Evolutionary conservation across 805 yeast genomes (phyloP).

Genomic region (Barnettozyma salicaria): DNA sequence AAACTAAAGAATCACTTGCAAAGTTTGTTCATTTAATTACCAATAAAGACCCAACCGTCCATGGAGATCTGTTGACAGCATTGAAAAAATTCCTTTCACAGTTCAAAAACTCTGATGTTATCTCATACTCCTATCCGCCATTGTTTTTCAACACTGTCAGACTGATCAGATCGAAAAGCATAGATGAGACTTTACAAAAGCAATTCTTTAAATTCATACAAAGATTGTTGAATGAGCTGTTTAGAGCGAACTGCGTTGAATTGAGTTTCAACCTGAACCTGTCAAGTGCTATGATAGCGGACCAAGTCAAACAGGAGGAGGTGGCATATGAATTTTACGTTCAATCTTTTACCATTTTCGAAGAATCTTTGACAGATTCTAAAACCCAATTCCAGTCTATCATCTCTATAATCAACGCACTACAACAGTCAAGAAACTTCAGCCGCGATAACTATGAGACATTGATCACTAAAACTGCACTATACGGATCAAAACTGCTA

Average conservation of each 20-base stretch:
- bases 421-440: conserved; percentile 47
- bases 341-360: conserved; percentile 82
- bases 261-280: conserved; percentile 43
- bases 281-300: conserved; percentile 70
- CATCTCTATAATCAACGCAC: conserved; percentile 41
- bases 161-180: conserved; percentile 40
- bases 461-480: conserved; percentile 75
- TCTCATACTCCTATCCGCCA: conserved; percentile 70
- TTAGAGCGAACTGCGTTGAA: conserved; percentile 29
- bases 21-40: conserved; percentile 62
- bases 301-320: conserved; percentile 64
- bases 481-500: conserved; percentile 81
- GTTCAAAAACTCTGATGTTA: conserved; percentile 37
- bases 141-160: conserved; percentile 56
- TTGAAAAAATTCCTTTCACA: conserved; percentile 45
- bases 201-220: conserved; percentile 68
- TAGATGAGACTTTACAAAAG: conserved; percentile 21
- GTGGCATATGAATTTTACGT: conserved; percentile 84
- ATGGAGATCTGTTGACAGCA: conserved; percentile 39
- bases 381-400: conserved; percentile 48
- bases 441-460: conserved; percentile 69
- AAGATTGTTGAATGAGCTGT: conserved; percentile 62
- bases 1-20: conserved; percentile 56
- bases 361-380: conserved; percentile 52
- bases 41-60: conserved; percentile 38